These are phyloP conservation scores for Quercus rubra DNA, from an alignment of 306 rosid genomes.

Conservation along the genomic window DNA sequence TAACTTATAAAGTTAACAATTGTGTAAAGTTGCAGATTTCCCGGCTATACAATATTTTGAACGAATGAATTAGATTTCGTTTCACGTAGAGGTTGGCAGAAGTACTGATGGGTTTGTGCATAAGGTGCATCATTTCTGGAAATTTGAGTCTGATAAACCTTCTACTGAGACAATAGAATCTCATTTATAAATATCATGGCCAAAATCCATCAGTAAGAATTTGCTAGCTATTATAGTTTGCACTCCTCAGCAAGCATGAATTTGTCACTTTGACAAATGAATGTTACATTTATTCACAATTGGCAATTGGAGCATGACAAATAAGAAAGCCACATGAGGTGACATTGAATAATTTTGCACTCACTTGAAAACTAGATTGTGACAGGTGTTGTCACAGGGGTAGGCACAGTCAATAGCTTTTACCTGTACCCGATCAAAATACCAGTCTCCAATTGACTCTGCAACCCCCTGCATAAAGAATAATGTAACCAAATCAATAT, in stretches of 20 bases:
- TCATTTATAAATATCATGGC: constrained; percentile 7
- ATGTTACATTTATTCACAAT: constrained; percentile 26
- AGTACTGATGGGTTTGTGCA: background rate
- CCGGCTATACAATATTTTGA: background rate
- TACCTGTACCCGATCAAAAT: constrained; percentile 51
- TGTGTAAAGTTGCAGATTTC: background rate
- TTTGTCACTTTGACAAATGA: constrained; percentile 17
- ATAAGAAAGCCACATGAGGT: constrained; percentile 9
- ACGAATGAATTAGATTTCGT: background rate
- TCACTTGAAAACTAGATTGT: constrained; percentile 74
- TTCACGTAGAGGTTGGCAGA: background rate
- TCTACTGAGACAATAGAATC: background rate
- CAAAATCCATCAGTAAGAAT: background rate
- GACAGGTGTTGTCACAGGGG: constrained; percentile 90
- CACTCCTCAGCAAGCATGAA: constrained; percentile 5
- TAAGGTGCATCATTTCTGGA: constrained; percentile 10
- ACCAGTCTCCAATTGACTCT: constrained; percentile 86
- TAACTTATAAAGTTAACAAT: background rate
- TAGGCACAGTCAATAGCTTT: constrained; percentile 82
- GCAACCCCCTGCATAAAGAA: constrained; percentile 65
- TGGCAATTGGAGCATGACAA: constrained; percentile 10
- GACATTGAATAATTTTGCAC: constrained; percentile 32
- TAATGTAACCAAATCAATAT: background rate
- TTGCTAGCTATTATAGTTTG: constrained; percentile 10
- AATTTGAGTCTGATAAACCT: constrained; percentile 11